Base-by-base conservation (phyloP, 2,329 filamentous ascomycete species). In the Tolypocladium sp. region DNA sequence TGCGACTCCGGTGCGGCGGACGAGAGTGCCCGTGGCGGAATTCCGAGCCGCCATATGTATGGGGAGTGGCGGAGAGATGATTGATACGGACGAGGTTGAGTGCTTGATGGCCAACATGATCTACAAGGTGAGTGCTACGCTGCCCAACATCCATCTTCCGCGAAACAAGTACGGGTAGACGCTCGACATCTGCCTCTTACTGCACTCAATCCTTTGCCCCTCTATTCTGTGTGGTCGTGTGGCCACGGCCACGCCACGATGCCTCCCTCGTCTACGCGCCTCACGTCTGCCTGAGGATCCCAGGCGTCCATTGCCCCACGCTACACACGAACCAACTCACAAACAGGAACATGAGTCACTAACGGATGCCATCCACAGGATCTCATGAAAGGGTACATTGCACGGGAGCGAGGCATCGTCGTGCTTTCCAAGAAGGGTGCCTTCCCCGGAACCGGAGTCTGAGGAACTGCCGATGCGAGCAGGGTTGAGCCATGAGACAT, bases 381-480 rank as follows among this genome's bases (percentile, higher is more conserved):
- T 60, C 80, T 94, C 30, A 96, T 99, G 90, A 99, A 97, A 76
- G 94, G 95, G 46, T 99, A 99, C 74, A 99, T 99, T 65, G 88
- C 93, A 38, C 88, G 93, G 58, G 92, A 96, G 66, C 86, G 90
- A 65, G 89, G 89, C 40, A 92, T 92, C 65, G 89, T 99, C 35
- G 94, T 99, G 25, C 77, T 99, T 59, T 97, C 91, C 73, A 97
- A 97, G 74, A 89, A 84, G 60, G 91, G 90, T 46, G 93, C 94
- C 2, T 99, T 99, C 69, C 94, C 95, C 0, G 92, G 92, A 30
- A 97, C 95, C 30, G 90, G 90, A 22, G 75, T 88, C 55, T 88
- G 63, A 69, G 52, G 30, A 35, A n/a, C 8, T n/a, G 30, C 27
- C 17, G 10, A 51, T n/a, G 30, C 30, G 49, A 52, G 10, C 20